Evolutionary conservation across 345 rosid species (phyloP).

Genomic region (Limnanthes douglasii): DNA sequence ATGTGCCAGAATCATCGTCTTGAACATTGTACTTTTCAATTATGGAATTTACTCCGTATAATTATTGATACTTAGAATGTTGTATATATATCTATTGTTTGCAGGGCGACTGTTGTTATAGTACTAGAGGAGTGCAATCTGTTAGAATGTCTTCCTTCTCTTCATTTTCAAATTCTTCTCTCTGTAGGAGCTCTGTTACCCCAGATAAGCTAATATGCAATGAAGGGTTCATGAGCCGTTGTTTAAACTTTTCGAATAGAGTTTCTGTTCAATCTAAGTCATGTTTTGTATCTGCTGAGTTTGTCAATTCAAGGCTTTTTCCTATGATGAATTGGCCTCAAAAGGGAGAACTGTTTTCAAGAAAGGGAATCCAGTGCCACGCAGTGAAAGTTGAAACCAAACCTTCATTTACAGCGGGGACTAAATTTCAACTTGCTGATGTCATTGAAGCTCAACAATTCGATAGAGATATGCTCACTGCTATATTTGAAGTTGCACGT

Average conservation of each 20-base stretch:
- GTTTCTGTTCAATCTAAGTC: constrained; percentile 9
- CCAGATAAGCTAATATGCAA: constrained; percentile 8
- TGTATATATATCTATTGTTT: too few relatives aligned
- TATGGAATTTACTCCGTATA: too few relatives aligned
- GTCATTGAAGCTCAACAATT: constrained; percentile 94
- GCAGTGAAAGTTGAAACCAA: constrained; percentile 20
- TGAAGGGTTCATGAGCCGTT: constrained; percentile 10
- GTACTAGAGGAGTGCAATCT: too few relatives aligned
- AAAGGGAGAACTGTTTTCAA: background rate
- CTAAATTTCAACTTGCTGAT: constrained; percentile 63
- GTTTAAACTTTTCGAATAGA: constrained; percentile 5
- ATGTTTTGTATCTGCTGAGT: constrained; percentile 7
- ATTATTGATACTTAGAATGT: too few relatives aligned
- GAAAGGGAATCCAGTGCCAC: constrained; percentile 17
- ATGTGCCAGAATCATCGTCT: too few relatives aligned
- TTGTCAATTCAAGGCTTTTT: constrained; percentile 12
- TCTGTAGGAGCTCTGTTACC: constrained; percentile 7
- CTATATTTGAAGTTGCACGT: constrained; percentile 67
- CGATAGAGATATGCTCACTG: constrained; percentile 55
- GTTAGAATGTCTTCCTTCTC: constrained; percentile 23
- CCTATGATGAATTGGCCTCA: constrained; percentile 12
- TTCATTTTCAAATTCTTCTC: constrained; percentile 11
- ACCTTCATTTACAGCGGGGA: constrained; percentile 15
- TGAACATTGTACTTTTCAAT: too few relatives aligned
- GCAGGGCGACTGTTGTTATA: too few relatives aligned